Percentiles rank a stretch among this genome's conserved stretches.
phyloP scores from a whole-genome alignment of 1,284 basidiomycete species.

The Cystobasidium slooffiae region DNA sequence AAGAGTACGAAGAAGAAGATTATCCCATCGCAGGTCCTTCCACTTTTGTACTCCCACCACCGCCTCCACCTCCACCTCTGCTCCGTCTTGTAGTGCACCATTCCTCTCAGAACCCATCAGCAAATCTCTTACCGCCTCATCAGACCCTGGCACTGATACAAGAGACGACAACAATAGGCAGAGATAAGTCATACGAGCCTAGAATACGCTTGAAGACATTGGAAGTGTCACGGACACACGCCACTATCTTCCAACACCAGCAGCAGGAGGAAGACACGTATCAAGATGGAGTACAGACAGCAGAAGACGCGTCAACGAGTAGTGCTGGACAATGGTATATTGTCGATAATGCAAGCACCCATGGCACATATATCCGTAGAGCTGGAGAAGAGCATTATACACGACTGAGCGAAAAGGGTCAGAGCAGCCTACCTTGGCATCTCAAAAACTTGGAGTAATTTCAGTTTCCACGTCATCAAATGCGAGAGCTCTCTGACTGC shows the following conservation, averaged over 20 bases:
- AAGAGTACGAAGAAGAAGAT: not conserved
- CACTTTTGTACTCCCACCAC: not conserved
- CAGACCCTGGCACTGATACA: slow-evolving; percentile 17
- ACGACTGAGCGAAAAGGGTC: slow-evolving; percentile 33
- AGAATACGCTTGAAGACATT: slow-evolving; percentile 39
- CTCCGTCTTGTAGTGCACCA: slow-evolving; percentile 30
- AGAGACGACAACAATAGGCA: slow-evolving; percentile 27
- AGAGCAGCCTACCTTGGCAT: slow-evolving; percentile 27
- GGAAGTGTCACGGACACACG: slow-evolving; percentile 33
- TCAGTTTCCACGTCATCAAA: not conserved
- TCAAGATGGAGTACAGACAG: not conserved
- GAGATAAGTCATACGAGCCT: slow-evolving; percentile 32
- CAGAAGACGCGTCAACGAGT: not conserved
- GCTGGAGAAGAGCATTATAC: slow-evolving; percentile 18
- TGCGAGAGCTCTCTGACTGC: no score
- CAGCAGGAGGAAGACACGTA: not conserved
- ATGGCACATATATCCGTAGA: slow-evolving; percentile 35
- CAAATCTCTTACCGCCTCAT: slow-evolving; percentile 23
- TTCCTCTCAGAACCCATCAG: slow-evolving; percentile 26
- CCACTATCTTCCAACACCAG: slow-evolving; percentile 25
- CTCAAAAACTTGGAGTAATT: slow-evolving; percentile 35
- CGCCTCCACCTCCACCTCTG: slow-evolving; percentile 25
- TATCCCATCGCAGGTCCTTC: slow-evolving; percentile 13
- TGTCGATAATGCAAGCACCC: slow-evolving; percentile 40
- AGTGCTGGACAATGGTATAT: slow-evolving; percentile 11